Base-by-base conservation (phyloP, 306 rosid genomes). In the Quercus engelmannii region DNA sequence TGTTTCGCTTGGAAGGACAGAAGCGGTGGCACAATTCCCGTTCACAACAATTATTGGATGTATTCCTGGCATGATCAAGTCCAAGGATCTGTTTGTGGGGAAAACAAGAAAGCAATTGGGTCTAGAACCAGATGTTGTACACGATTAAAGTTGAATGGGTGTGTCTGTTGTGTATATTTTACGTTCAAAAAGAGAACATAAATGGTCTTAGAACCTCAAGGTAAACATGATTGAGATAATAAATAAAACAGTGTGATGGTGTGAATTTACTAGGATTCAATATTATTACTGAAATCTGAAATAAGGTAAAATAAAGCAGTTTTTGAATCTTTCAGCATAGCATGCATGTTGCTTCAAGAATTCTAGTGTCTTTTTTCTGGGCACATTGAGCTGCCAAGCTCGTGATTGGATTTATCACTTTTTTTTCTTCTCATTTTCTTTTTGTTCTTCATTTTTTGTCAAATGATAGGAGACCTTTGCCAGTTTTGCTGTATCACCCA, bases 11-110 rank as follows among this genome's bases (percentile, higher is more conserved):
- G 97, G 97, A 57, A 85, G 93, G 86, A 83, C 84, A 79, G 89
- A 92, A 1, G 98, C 88, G 0, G 93, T 92, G 69, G 93, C 96
- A 9, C 94, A 92, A 75, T 55, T 89, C 41, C 87, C 96, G 7
- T 79, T 82, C 76, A 57, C 88, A 6, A 90, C 94, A 31, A 56
- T 87, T 30, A 46, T 46, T 9, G 96, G 97, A 79, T 77, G 85
- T 64, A 28, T 92, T 56, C 94, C 97, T 18, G 93, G 91, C 62
- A 7, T 83, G 65, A 62, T 92, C 55, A 94, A 94, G 73, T 92
- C 94, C 4, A 79, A 90, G 67, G 94, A 94, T 78, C 89, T 94
- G 72, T 92, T 92, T 77, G 94, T 92, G 28, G 92, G 94, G 63
- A 90, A 57, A 75, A 83, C 93, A 73, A 92, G 96, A 82, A 90